phyloP scores from a whole-genome alignment of 1,139 yeast genomes.

The Pichia sp. region DNA sequence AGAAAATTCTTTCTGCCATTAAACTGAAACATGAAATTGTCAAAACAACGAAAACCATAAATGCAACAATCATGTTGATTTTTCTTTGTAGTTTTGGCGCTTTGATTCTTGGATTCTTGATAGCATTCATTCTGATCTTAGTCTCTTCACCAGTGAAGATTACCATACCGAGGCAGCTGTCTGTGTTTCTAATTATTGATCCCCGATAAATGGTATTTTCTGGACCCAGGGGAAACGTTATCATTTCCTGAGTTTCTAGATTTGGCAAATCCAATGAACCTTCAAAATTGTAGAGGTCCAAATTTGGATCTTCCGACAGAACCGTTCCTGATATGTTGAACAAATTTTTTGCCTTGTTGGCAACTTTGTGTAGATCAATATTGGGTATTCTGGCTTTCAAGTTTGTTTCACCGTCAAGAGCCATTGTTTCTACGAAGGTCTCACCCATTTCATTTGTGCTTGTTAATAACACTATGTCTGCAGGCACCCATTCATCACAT shows the following conservation, averaged over 20 bases:
- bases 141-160: conserved; percentile 94
- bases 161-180: conserved; percentile 68
- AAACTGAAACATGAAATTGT: conserved; percentile 74
- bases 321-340: conserved; percentile 49
- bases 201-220: conserved; percentile 88
- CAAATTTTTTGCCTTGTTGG: conserved; percentile 50
- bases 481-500: conserved; percentile 91
- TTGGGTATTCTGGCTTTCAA: conserved; percentile 72
- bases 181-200: conserved; percentile 79
- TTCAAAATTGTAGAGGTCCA: conserved; percentile 86
- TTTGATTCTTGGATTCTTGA: conserved; percentile 82
- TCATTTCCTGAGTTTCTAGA: conserved; percentile 26
- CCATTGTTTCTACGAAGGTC: conserved; percentile 92
- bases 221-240: conserved; percentile 61
- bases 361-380: conserved; percentile 49
- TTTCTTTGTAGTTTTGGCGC: conserved; percentile 86
- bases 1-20: conserved; percentile 65
- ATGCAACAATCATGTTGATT: conserved; percentile 76
- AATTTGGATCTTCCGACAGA: conserved; percentile 85
- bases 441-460: conserved; percentile 66
- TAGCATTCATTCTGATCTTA: conserved; percentile 91
- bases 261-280: conserved; percentile 50
- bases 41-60: conserved; percentile 83
- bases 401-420: conserved; percentile 94
- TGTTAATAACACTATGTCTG: conserved; percentile 71